Conservation (phyloP, 2,329 filamentous ascomycete genomes). For the Venturia oleaginea region DNA sequence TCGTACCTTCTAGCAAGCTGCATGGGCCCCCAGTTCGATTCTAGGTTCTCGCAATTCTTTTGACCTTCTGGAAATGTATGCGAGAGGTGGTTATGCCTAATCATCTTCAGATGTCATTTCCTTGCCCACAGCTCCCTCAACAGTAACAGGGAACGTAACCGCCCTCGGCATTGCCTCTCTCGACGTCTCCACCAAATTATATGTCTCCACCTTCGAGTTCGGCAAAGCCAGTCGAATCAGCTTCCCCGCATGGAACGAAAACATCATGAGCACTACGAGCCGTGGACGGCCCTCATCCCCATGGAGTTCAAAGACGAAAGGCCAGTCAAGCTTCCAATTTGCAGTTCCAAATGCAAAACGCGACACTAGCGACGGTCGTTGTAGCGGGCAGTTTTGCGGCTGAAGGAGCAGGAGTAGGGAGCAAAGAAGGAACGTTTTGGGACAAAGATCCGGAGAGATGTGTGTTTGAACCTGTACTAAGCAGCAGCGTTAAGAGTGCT, state of each 20-base stretch:
- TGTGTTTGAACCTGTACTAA: slow-evolving; percentile 1
- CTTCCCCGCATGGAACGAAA: not conserved
- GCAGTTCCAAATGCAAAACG: not conserved
- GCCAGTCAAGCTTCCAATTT: not conserved
- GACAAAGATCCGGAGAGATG: slow-evolving; percentile 9
- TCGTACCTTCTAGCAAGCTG: not conserved
- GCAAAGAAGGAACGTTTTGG: slow-evolving; percentile 4
- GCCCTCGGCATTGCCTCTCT: slow-evolving; percentile 4
- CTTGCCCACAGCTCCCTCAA: not conserved
- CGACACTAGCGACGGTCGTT: not conserved
- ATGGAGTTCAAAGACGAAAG: slow-evolving; percentile 7
- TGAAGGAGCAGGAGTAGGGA: not conserved
- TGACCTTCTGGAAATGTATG: not conserved
- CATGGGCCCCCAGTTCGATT: slow-evolving; percentile 5
- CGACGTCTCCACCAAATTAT: not conserved
- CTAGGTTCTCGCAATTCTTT: not conserved
- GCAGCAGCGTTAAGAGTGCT: not conserved
- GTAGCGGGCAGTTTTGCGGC: not conserved
- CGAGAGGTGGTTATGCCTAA: not conserved
- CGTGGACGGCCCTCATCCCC: slow-evolving; percentile 7
- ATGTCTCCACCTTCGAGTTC: not conserved
- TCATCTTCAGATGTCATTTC: not conserved
- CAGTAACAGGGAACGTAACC: slow-evolving; percentile 6
- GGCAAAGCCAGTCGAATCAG: slow-evolving; percentile 2
- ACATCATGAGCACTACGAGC: slow-evolving; percentile 6